Evolutionary conservation across 495 filamentous ascomycete genomes (phyloP), one percentile per base, ranked within the genome.

Genomic region (Aspergillus hancockii): DNA sequence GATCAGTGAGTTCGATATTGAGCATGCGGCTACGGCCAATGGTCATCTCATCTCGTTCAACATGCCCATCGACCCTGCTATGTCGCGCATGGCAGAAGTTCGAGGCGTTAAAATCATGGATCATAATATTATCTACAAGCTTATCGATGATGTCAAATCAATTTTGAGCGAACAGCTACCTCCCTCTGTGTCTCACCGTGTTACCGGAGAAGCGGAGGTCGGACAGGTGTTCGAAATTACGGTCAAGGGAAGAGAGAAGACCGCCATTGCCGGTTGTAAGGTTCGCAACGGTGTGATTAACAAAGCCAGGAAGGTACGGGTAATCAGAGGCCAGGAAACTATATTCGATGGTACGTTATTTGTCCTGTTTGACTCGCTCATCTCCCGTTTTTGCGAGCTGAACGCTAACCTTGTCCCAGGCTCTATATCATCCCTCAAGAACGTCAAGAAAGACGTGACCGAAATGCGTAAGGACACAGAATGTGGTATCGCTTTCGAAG

Each of bases 391-490:
- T 16, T 28, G 19, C 14, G 13, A 13, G 19, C 16, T 30, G 4
- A 23, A 28, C 28, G 28, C 55, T 64, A 50, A 57, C 22, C 22
- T 21, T 1, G 43, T 12, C 18, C 43, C 49, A 96, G 93, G 93
- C 55, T 76, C 80, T 9, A 80, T 98, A 14, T 78, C 83, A 19
- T 90, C 89, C 3, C 83, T 99, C 31, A 98, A 94, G 78, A 89
- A 93, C 63, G 84, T 89, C 69, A 95, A 98, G 81, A 94, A 96
- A 63, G 90, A 97, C 67, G 87, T 92, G 8, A 77, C 78, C 8
- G 90, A 96, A 67, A 92, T 93, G 85, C 87, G 85, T 65, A 98
- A 96, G 79, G 92, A 90, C 41, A 85, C 79, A 43, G 95, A 99
- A 70, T 99, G 95, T 66, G 95, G 95, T 52, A 88, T 99, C 59